Evolutionary conservation across 108 stramenopile genomes (phyloP).

Genomic region (Poteriospumella lacustris): DNA sequence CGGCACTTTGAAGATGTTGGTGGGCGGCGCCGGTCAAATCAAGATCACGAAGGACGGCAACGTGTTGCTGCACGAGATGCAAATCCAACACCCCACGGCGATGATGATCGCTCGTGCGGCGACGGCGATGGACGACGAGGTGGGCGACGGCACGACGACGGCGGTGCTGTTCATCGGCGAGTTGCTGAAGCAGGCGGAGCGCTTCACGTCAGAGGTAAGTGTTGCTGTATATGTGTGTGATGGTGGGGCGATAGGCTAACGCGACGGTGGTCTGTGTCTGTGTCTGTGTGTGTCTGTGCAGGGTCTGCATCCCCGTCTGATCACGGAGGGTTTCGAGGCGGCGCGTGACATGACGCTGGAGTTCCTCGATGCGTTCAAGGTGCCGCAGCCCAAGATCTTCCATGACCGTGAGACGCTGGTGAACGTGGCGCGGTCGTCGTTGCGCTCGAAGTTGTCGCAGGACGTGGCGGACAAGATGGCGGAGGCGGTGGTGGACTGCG

Average conservation of each 20-base stretch:
- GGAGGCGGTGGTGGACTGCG: constrained; percentile 82
- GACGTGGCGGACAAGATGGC: constrained; percentile 68
- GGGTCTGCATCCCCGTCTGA: constrained; percentile 93
- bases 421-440: constrained; percentile 75
- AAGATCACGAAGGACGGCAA: constrained; percentile 98
- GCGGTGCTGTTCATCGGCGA: constrained; percentile 58
- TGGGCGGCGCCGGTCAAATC: constrained; percentile 97
- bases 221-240: no score
- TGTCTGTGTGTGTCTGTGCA: no score
- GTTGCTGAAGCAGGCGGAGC: constrained; percentile 88
- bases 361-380: constrained; percentile 75
- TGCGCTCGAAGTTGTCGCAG: constrained; percentile 86
- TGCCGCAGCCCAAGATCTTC: constrained; percentile 39
- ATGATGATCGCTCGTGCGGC: constrained; percentile 94
- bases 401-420: constrained; percentile 77
- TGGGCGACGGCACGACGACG: not conserved
- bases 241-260: no score
- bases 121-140: constrained; percentile 71
- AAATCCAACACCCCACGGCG: constrained; percentile 99
- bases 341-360: constrained; percentile 76
- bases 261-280: no score
- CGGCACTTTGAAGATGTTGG: constrained; percentile 97
- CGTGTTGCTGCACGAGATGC: constrained; percentile 97
- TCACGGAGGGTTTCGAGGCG: constrained; percentile 90
- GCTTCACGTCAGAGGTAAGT: constrained; percentile 56